A percentile compares a stretch with the other conserved stretches of the same genome.
Evolutionary conservation across 2,329 filamentous ascomycete genomes (phyloP).

Genomic region (Harringtonia aguacate): DNA sequence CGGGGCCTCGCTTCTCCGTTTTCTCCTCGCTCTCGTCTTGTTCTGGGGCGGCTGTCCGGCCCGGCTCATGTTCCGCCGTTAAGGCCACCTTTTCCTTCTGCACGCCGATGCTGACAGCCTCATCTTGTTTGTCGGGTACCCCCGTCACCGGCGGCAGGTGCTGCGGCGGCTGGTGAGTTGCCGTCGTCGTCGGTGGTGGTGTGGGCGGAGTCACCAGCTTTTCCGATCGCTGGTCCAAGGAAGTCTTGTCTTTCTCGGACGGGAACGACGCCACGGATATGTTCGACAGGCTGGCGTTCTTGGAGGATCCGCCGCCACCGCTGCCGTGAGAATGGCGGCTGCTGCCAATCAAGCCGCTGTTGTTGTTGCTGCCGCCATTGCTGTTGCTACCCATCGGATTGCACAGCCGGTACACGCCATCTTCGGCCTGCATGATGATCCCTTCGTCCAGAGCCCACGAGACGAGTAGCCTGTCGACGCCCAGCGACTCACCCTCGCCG

Average conservation of each 20-base stretch:
- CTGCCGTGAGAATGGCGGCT: neutral
- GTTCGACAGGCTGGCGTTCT: neutral
- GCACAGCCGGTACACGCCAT: slow-evolving; percentile 46
- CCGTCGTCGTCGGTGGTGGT: slow-evolving; percentile 3
- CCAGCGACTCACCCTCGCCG: slow-evolving; percentile 45
- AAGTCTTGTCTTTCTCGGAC: neutral
- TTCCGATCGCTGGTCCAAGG: neutral
- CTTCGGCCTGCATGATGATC: slow-evolving; percentile 48
- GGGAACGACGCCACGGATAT: neutral
- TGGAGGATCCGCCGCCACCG: neutral
- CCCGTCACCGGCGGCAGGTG: neutral
- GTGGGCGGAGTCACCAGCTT: slow-evolving; percentile 5
- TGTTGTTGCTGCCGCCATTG: slow-evolving; percentile 6
- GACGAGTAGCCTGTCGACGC: slow-evolving; percentile 46
- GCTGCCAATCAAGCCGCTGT: slow-evolving; percentile 1
- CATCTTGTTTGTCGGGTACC: neutral
- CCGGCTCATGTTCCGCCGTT: neutral
- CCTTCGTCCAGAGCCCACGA: slow-evolving; percentile 53
- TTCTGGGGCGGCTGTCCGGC: neutral
- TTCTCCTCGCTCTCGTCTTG: neutral
- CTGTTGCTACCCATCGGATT: slow-evolving; percentile 25
- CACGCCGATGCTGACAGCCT: neutral
- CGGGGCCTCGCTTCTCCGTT: neutral
- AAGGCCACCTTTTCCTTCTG: neutral
- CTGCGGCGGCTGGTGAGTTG: neutral